phyloP scores from a whole-genome alignment of 306 rosid species.

The Benincasa hispida region DNA sequence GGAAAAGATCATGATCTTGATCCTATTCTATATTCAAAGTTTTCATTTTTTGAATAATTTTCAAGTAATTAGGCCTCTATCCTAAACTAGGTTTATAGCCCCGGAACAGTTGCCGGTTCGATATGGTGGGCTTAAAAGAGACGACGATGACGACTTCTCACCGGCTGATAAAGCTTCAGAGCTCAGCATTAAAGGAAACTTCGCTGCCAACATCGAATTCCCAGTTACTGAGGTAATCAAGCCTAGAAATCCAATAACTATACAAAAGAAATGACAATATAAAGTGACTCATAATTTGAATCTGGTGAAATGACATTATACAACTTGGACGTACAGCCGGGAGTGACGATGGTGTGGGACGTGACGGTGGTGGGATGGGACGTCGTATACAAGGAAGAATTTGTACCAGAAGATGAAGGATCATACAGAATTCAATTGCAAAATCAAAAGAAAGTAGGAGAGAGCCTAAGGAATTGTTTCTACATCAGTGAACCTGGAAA shows the following conservation, averaged over 20 bases:
- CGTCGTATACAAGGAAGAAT: constrained; percentile 76
- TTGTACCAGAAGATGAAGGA: constrained; percentile 79
- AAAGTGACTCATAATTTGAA: no score
- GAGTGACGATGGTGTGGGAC: constrained; percentile 78
- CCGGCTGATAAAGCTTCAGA: constrained; percentile 38
- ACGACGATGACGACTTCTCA: constrained; percentile 43
- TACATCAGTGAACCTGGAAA: constrained; percentile 78
- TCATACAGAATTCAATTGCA: constrained; percentile 56
- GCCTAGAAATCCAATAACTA: not conserved
- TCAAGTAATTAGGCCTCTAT: not conserved
- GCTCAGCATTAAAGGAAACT: constrained; percentile 29
- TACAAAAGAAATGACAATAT: not conserved
- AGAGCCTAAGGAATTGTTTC: constrained; percentile 59
- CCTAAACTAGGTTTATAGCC: constrained; percentile 36
- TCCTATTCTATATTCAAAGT: no score
- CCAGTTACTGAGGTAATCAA: constrained; percentile 39
- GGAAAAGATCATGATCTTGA: not conserved
- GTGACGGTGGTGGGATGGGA: constrained; percentile 79
- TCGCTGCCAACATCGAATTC: constrained; percentile 30
- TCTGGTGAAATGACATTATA: no score
- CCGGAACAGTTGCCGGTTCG: constrained; percentile 64
- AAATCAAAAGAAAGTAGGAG: constrained; percentile 45
- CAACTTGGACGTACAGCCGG: constrained; percentile 26
- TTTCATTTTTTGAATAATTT: not conserved
- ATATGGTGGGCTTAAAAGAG: constrained; percentile 76